Conservation (phyloP, 2,329 filamentous ascomycete genomes). For the Trichoderma sp. region DNA sequence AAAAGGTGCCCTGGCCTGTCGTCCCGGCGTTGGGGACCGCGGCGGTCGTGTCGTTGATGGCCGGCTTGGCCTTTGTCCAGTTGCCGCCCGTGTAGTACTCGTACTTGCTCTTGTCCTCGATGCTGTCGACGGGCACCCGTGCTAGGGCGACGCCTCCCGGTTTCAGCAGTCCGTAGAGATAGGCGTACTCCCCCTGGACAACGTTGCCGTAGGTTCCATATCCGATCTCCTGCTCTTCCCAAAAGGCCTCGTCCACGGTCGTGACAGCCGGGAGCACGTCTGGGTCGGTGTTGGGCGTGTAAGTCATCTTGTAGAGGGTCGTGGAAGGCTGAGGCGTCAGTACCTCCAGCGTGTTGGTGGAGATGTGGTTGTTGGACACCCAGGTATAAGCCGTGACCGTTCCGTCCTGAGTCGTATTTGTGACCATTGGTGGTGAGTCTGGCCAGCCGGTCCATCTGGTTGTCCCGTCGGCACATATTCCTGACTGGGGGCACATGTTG, state of each 20-base stretch:
- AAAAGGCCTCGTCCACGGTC: slow-evolving; percentile 27
- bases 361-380: slow-evolving; percentile 24
- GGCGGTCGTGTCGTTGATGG: slow-evolving; percentile 27
- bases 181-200: slow-evolving; percentile 30
- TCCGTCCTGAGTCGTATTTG: slow-evolving; percentile 20
- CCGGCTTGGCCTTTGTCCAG: slow-evolving; percentile 30
- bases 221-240: slow-evolving; percentile 28
- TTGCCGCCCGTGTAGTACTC: slow-evolving; percentile 31
- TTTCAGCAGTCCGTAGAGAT: slow-evolving; percentile 31
- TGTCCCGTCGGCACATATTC: slow-evolving; percentile 26
- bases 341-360: slow-evolving; percentile 3
- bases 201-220: slow-evolving; percentile 32
- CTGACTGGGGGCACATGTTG: slow-evolving; percentile 25
- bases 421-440: slow-evolving; percentile 31
- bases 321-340: slow-evolving; percentile 20
- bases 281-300: slow-evolving; percentile 26
- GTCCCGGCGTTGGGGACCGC: slow-evolving; percentile 31
- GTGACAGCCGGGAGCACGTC: slow-evolving; percentile 28
- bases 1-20: slow-evolving; percentile 34
- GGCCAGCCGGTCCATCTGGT: slow-evolving; percentile 31
- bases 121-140: slow-evolving; percentile 27
- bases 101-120: slow-evolving; percentile 32
- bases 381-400: slow-evolving; percentile 30
- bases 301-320: slow-evolving; percentile 31
- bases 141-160: slow-evolving; percentile 30